Percentiles rank a stretch among this genome's conserved stretches.
These are phyloP conservation scores for Nicotiana paniculata DNA, from an alignment of 257 asterid genomes.

Conservation along the genomic window DNA sequence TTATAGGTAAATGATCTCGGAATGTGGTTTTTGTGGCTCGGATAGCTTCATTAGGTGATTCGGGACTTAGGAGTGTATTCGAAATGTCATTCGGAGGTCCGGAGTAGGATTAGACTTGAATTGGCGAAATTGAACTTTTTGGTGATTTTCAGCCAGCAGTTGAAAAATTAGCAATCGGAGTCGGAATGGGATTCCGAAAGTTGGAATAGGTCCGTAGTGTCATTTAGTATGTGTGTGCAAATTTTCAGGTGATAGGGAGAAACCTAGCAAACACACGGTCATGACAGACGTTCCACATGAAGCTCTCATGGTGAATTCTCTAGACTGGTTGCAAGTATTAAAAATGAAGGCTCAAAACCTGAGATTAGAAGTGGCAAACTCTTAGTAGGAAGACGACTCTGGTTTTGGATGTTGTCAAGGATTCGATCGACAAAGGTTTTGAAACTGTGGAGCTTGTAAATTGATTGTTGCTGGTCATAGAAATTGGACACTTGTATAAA, in stretches of 20 bases:
- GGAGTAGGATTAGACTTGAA: too few species aligned
- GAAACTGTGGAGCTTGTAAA: slow-evolving; percentile 34
- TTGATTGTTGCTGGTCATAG: neutral
- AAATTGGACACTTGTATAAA: neutral
- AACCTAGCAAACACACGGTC: slow-evolving; percentile 34
- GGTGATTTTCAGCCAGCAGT: too few species aligned
- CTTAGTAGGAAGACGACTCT: slow-evolving; percentile 60
- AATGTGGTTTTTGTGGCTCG: too few species aligned
- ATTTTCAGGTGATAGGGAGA: neutral
- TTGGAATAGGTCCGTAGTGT: too few species aligned
- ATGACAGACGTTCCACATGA: slow-evolving; percentile 63
- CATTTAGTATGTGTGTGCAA: too few species aligned
- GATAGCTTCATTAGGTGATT: too few species aligned
- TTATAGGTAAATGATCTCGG: too few species aligned
- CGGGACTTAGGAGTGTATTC: too few species aligned
- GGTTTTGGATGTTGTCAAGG: slow-evolving; percentile 60
- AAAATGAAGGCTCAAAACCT: slow-evolving; percentile 21
- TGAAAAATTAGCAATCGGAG: too few species aligned
- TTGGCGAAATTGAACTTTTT: too few species aligned
- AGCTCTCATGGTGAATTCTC: slow-evolving; percentile 60
- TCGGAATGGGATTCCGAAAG: too few species aligned
- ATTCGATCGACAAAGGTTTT: slow-evolving; percentile 51
- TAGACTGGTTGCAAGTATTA: slow-evolving; percentile 33
- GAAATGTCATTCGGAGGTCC: too few species aligned
- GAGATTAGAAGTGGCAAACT: slow-evolving; percentile 52